Evolutionary conservation across 2,329 filamentous ascomycete genomes (phyloP), one percentile per base, ranked within the genome.

Genomic region (Chaetomium sp.): DNA sequence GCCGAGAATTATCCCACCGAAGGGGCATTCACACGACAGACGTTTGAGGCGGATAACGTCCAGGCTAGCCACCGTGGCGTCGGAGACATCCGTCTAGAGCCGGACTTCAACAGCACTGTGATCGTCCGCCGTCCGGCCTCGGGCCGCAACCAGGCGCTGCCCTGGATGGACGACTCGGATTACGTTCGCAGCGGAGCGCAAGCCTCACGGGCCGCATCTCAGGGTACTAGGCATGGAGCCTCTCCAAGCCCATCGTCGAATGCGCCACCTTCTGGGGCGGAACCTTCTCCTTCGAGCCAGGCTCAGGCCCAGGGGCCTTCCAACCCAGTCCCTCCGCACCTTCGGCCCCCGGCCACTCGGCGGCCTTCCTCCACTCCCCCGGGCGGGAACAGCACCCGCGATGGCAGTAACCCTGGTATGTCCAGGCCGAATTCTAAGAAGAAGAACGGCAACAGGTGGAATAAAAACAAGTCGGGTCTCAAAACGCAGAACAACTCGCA

Each of bases 71-170:
- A 27, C 19, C 60, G 52, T 8, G 61, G 59, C 10, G 35, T 48
- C 14, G 51, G 52, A 5, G 54, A 59, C 5, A 33, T 59, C 27
- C 50, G 54, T 9, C 44, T 59, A 19, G 51, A 56, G 4, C 43
- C 47, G 58, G 48, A 49, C 11, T 54, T 46, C 5, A 56, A 19
- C 9, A 47, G 42, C 43, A 59, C 57, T 9, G 54, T 59, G 5
- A 51, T 56, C 11, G 44, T 35, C n/a, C 47, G 37, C 27, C 48
- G 12, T 10, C 42, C 27, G 19, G 14, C 36, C 14, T 7, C n/a
- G 8, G 35, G 36, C 11, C 49, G 14, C 5, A 5, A 44, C 1
- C 45, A 27, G 19, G 19, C 19, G 19, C 19, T 27, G 19, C 19
- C 19, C 19, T 43, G 41, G 41, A 43, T 43, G n/a, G n/a, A 5